These are phyloP conservation scores for Clarireedia hainanense DNA, from an alignment of 2,329 filamentous ascomycete species.

Conservation along the genomic window DNA sequence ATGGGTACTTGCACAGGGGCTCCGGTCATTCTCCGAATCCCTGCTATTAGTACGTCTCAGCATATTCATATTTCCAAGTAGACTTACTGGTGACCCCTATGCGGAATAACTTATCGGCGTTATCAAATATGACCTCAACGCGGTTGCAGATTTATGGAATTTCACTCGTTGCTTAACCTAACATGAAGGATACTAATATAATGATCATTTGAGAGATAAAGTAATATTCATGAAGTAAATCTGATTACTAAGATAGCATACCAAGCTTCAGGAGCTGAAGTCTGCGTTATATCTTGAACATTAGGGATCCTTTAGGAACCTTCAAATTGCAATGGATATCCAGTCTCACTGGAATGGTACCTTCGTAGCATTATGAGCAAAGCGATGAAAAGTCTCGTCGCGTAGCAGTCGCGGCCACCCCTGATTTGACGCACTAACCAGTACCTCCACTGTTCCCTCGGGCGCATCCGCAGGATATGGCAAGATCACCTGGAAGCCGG, in stretches of 20 bases:
- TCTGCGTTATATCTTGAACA: too few species aligned
- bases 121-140: background rate
- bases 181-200: background rate
- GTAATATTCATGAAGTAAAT: background rate
- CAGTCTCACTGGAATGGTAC: constrained; percentile 1
- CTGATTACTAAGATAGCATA: background rate
- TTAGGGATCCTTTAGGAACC: too few species aligned
- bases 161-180: background rate
- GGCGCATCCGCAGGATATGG: background rate
- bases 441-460: background rate
- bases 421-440: constrained; percentile 1
- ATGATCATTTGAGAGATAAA: background rate
- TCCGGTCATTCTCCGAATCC: too few species aligned
- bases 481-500: background rate
- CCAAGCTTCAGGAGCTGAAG: background rate
- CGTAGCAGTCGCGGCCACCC: background rate
- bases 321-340: background rate
- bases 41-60: too few species aligned
- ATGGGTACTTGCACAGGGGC: too few species aligned
- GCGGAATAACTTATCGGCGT: background rate
- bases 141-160: background rate
- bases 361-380: background rate
- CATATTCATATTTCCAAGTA: too few species aligned
- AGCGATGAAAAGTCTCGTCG: background rate
- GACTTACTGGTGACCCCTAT: too few species aligned